phyloP scores from a whole-genome alignment of 2,329 filamentous ascomycete species.

The Colletotrichum navitas region DNA sequence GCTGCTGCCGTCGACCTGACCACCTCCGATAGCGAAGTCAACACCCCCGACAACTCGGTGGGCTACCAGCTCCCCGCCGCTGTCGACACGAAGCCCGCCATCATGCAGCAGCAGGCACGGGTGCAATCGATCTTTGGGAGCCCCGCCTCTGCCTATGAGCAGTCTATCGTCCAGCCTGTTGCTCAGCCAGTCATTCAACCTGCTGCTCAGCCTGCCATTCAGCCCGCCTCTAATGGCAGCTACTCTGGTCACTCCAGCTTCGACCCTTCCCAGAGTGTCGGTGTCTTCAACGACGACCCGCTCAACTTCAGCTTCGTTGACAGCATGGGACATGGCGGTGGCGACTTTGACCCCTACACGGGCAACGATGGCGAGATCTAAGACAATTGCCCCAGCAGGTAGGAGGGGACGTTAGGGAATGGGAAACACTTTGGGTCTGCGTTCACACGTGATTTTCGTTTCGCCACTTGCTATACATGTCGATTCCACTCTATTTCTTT shows the following conservation, averaged over 20 bases:
- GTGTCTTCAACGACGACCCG: slow-evolving; percentile 17
- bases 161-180: neutral
- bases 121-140: neutral
- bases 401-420: neutral
- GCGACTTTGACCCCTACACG: slow-evolving; percentile 41
- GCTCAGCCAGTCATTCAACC: neutral
- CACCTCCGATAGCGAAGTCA: slow-evolving; percentile 41
- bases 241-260: slow-evolving; percentile 23
- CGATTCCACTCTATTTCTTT: neutral
- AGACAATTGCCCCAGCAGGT: neutral
- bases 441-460: neutral
- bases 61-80: slow-evolving; percentile 24
- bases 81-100: slow-evolving; percentile 22
- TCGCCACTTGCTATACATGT: neutral
- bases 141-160: neutral
- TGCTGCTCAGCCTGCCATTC: neutral
- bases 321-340: slow-evolving; percentile 12
- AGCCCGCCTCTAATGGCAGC: slow-evolving; percentile 1
- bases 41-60: slow-evolving; percentile 39
- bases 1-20: slow-evolving; percentile 42
- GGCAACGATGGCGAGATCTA: slow-evolving; percentile 55
- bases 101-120: slow-evolving; percentile 10
- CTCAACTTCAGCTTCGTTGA: slow-evolving; percentile 30
- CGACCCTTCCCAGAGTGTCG: slow-evolving; percentile 9
- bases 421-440: neutral